Evolutionary conservation across 768 basidiomycete genomes (phyloP), one percentile per base, ranked within the genome.

Genomic region (Calocybe cyanea): DNA sequence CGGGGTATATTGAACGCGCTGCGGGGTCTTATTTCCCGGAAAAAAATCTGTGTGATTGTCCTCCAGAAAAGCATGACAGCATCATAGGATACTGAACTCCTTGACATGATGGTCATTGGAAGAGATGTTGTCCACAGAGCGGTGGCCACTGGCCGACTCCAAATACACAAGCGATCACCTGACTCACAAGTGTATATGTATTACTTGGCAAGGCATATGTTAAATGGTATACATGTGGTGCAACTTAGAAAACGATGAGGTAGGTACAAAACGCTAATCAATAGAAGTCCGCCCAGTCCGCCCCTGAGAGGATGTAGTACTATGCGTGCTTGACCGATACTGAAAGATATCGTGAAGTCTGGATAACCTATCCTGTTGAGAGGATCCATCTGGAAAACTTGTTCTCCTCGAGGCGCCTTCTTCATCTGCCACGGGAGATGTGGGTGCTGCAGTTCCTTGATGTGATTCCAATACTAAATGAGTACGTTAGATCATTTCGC

Each of bases 1-100:
- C 76, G 76, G 19, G 95, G 95, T 48, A 98, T 90, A 62, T 96
- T 90, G 77, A 88, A 97, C 25, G 93, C 88, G 41, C 95, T 91
- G 64, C 95, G 75, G 3, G 93, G 90, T 48, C 95, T 78, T 57
- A 97, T 85, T 69, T 98, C 95, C 54, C 95, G 75, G 72, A 98
- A 98, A 76, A 98, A 98, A 55, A 98, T 83, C 67, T 88, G 88
- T 53, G 88, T 91, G 46, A 95, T 77, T 2, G 77, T 71, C 46
- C 86, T 71, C 90, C 89, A 95, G 67, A 95, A 91, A 38, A 87
- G 61, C 64, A 95, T 80, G 32, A 82, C 81, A 20, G 80, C 71
- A 60, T 92, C 87, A 61, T 92, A 93, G 44, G 65, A 54, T 14
- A 73, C 36, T 18, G 68, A 53, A 18, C 55, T 51, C 46, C 57